phyloP scores from a whole-genome alignment of 2,329 filamentous ascomycete species.

The Ceratocystis albifundus region DNA sequence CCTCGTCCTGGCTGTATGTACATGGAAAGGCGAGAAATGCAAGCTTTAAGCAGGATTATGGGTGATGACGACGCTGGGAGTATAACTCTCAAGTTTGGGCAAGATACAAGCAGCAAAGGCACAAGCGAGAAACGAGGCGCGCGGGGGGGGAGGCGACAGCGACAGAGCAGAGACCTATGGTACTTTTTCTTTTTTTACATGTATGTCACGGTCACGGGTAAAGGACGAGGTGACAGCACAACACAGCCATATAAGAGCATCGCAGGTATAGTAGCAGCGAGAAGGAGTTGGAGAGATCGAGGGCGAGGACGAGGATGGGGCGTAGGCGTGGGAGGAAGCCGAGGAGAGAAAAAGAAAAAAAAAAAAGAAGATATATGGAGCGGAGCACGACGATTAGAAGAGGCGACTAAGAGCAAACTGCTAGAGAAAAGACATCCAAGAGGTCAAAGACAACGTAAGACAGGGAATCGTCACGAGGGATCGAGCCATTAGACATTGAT shows the following conservation, averaged over 20 bases:
- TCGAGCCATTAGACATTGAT: background rate
- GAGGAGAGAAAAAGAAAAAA: background rate
- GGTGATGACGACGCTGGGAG: constrained; percentile 4
- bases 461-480: background rate
- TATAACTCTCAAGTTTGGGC: background rate
- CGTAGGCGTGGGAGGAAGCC: background rate
- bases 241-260: background rate
- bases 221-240: constrained; percentile 2
- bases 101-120: background rate
- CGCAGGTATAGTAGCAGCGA: constrained; percentile 6
- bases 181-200: constrained; percentile 2
- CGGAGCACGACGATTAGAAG: background rate
- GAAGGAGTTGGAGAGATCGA: background rate
- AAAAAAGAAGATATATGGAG: background rate
- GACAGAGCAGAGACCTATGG: background rate
- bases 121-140: background rate
- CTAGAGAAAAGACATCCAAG: too few species aligned
- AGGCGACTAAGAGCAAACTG: background rate
- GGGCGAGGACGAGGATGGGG: background rate
- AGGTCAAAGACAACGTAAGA: background rate
- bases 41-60: constrained; percentile 1
- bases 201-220: constrained; percentile 4
- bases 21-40: background rate
- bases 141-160: background rate
- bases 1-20: background rate